These are phyloP conservation scores for Clitoria ternatea DNA, from an alignment of 306 rosid species.

Conservation along the genomic window DNA sequence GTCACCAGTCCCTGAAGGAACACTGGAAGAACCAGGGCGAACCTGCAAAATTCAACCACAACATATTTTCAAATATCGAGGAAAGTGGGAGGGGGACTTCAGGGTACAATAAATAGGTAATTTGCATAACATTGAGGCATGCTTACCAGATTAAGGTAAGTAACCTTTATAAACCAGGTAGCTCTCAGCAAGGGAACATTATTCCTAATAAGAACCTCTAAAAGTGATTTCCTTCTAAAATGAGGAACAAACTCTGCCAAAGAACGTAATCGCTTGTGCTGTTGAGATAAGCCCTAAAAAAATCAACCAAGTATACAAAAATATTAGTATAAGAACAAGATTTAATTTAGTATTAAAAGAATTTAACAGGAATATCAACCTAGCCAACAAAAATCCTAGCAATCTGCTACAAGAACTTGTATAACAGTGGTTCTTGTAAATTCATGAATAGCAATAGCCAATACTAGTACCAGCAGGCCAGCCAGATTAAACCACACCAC, in stretches of 20 bases:
- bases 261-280: conserved; percentile 69
- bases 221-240: conserved; percentile 54
- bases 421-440: neutral
- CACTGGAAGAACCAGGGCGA: conserved; percentile 53
- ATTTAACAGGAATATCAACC: conserved; percentile 17
- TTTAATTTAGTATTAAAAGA: neutral
- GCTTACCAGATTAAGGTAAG: conserved; percentile 84
- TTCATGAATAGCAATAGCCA: neutral
- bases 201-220: conserved; percentile 82
- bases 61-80: conserved; percentile 26
- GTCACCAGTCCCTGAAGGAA: conserved; percentile 62
- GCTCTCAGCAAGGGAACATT: conserved; percentile 93
- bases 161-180: conserved; percentile 87
- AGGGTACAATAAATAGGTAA: neutral
- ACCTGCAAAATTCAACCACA: conserved; percentile 49
- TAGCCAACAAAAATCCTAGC: neutral
- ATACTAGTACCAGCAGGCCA: neutral
- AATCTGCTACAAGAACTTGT: neutral
- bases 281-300: conserved; percentile 86
- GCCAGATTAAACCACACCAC: neutral
- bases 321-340: neutral
- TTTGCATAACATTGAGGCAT: neutral
- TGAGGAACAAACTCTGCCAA: conserved; percentile 83
- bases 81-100: neutral
- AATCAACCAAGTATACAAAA: neutral